Evolutionary conservation across 148 eudicot species (phyloP).

Genomic region (Dianthus caryophyllus): DNA sequence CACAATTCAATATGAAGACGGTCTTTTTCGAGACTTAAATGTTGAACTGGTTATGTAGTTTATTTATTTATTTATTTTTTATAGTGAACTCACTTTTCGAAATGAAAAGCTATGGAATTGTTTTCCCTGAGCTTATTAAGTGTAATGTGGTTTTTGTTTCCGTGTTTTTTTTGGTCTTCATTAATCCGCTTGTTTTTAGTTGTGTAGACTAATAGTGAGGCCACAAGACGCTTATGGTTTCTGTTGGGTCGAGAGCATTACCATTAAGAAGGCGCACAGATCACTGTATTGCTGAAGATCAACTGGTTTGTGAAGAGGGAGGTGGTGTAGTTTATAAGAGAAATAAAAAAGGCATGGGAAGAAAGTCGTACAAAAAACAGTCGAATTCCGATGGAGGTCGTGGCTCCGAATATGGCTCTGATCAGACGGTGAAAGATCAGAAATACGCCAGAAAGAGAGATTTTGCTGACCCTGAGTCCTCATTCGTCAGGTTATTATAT

Average conservation of each 20-base stretch:
- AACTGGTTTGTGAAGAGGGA: conserved; percentile 31
- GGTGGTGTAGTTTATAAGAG: conserved; percentile 15
- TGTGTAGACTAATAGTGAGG: conserved; percentile 15
- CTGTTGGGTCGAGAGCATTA: conserved; percentile 50
- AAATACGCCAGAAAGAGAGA: conserved; percentile 30
- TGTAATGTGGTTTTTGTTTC: not conserved
- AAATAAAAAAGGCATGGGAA: conserved; percentile 40
- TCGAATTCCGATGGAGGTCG: conserved; percentile 30
- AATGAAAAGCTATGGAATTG: not conserved
- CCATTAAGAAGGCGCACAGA: conserved; percentile 36
- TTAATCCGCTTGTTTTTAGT: not conserved
- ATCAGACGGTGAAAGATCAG: conserved; percentile 23
- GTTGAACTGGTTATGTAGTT: no score
- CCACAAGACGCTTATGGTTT: conserved; percentile 42
- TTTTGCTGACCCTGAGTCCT: conserved; percentile 27
- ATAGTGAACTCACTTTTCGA: no score
- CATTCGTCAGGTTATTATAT: conserved; percentile 57
- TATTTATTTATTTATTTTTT: no score
- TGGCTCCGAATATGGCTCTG: conserved; percentile 25
- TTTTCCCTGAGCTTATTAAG: not conserved
- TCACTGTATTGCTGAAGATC: conserved; percentile 20
- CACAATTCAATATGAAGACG: no score
- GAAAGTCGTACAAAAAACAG: conserved; percentile 40
- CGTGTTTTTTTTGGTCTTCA: not conserved
- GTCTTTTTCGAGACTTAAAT: no score